Evolutionary conservation across 441 rosid genomes (phyloP).

Genomic region (Brassica hybrid): DNA sequence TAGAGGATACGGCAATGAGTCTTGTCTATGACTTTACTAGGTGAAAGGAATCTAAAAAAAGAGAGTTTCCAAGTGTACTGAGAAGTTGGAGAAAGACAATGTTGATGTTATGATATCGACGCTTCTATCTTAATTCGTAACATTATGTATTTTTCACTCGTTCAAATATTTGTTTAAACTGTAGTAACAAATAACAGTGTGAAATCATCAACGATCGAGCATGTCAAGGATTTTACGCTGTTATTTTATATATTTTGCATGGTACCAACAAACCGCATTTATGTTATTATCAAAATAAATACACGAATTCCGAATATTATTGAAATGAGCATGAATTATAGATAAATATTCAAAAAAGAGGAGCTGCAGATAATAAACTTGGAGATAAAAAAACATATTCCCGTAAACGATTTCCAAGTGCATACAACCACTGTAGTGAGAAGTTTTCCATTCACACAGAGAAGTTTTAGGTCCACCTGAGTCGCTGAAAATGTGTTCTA

Average conservation of each 20-base stretch:
- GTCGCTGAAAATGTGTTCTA: slow-evolving; percentile 38
- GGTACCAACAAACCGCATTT: background rate
- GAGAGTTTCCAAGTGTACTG: background rate
- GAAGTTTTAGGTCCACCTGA: slow-evolving; percentile 42
- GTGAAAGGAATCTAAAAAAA: background rate
- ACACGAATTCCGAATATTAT: background rate
- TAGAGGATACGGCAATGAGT: background rate
- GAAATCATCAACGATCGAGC: background rate
- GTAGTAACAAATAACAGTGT: background rate
- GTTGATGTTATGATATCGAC: background rate
- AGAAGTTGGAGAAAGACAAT: background rate
- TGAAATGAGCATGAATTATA: background rate
- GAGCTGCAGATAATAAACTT: background rate
- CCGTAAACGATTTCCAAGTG: background rate
- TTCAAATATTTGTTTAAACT: background rate
- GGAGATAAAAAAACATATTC: background rate
- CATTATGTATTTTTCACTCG: background rate
- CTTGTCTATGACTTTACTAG: slow-evolving; percentile 12
- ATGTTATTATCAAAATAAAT: background rate
- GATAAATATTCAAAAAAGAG: background rate
- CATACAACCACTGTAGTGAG: background rate
- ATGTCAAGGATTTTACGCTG: background rate
- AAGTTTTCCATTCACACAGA: slow-evolving; percentile 17
- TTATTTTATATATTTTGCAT: background rate
- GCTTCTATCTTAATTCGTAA: background rate